Evolutionary conservation across 2,329 filamentous ascomycete genomes (phyloP), one percentile per base, ranked within the genome.

Genomic region (Paraphaeosphaeria sporulosa): DNA sequence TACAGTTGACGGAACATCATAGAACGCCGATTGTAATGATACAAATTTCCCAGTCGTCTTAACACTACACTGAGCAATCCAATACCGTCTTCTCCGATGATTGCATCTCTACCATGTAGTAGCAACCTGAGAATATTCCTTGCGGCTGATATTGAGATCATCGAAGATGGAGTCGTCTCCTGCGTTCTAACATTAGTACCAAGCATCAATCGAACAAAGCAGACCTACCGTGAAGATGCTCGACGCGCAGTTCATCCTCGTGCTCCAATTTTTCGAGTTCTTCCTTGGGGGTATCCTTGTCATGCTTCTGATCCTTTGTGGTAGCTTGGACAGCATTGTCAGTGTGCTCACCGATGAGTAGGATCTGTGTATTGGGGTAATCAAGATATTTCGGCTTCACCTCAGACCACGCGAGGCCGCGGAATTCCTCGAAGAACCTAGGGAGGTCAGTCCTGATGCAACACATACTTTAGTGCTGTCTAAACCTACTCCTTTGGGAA

Each of bases 181-280:
- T 86, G 6, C 58, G 30, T 32, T 32, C 30, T 8, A 32, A 32
- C 8, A 9, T 32, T 9, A 32, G 10, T 12, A 32, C 30, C 8
- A 32, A 9, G 30, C 30, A 32, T 32, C 30, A 19, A 10, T 9
- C 2, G 4, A 23, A 19, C 21, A 30, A 15, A 6, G 17, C 2
- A 13, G 17, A 58, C 66, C 66, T 71, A 83, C 84, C 85, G 62
- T 81, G 76, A 17, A 88, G 75, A 63, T 85, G 75, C 71, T 83
- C 82, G 76, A 92, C 87, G 9, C 91, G 83, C 58, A 87, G 77
- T 60, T 88, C 82, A 65, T 94, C 90, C 72, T 94, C 90, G 9
- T 89, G 83, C 74, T 93, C 91, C 2, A 96, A 79, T 72, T 89
- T 87, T 73, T 93, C 87, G 48, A 96, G 75, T 67, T 92, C 90